Base-by-base conservation (phyloP, 352 stramenopile species). In the Globisporangium alternatum region DNA sequence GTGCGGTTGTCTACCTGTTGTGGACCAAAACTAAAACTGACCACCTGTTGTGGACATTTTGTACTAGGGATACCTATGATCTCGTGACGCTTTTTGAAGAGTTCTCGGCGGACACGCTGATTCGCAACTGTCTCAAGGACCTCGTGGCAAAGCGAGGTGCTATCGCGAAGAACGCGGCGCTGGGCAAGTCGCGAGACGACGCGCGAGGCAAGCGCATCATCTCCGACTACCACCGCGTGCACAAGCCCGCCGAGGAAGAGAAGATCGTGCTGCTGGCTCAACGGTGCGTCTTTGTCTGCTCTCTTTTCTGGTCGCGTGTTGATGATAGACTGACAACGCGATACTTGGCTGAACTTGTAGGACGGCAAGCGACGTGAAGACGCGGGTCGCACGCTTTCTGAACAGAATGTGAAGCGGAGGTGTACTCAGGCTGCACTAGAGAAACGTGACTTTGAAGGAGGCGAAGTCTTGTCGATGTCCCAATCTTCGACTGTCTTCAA, bases 141-240 rank as follows among this genome's bases (percentile, higher is more conserved):
- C 76, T 93, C 25, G 81, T 91, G 0, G 64, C 33, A 7, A 88
- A 87, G 64, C 80, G 72, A 43, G 51, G 51, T 58, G 72, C 74
- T 13, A 76, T 95, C 48, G 76, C 73, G 5, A 77, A 77, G 52
- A 88, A 82, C 30, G 83, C 82, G n/a, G 78, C 76, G 22, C 68
- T 75, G 9, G 83, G 83, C 5, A 96, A 94, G 61, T 62, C 71
- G 10, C 75, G 86, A 0, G 87, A 96, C 56, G 83, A 96, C 47
- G 76, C 77, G 8, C 87, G 87, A 31, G 87, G 87, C 0, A 62
- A 83, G 52, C 71, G 78, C 13, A 92, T 90, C 54, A 85, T 90
- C 44, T 70, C 80, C 0, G 83, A 91, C 67, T 96, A 96, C 57
- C 47, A 62, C 4, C 68, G 80, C 25, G 84, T 93, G 13, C 87